Evolutionary conservation across 805 yeast species (phyloP).

Genomic region (Candida ponderosae): DNA sequence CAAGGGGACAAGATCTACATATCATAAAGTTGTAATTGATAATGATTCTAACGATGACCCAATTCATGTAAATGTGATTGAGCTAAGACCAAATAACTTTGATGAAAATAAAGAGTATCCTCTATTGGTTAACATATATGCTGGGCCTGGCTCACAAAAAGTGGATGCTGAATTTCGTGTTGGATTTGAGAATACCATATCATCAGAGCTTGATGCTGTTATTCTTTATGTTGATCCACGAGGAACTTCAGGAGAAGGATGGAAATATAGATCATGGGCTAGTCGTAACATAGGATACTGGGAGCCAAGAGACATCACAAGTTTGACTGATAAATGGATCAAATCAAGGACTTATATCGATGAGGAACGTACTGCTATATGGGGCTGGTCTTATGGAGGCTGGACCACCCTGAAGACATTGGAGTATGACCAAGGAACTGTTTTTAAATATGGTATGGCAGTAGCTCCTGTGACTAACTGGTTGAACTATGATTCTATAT

Average conservation of each 20-base stretch:
- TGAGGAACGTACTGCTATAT: slow-evolving; percentile 48
- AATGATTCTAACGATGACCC: slow-evolving; percentile 12
- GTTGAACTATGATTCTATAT: slow-evolving; percentile 67
- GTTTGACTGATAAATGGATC: slow-evolving; percentile 43
- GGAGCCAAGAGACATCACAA: slow-evolving; percentile 67
- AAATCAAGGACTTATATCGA: slow-evolving; percentile 38
- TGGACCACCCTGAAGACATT: slow-evolving; percentile 67
- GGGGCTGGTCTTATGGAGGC: slow-evolving; percentile 93
- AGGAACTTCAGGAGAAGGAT: slow-evolving; percentile 76
- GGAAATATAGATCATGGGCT: slow-evolving; percentile 56
- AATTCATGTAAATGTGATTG: slow-evolving; percentile 42
- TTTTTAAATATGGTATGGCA: slow-evolving; percentile 69
- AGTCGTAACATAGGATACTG: slow-evolving; percentile 54
- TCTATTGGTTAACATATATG: slow-evolving; percentile 60
- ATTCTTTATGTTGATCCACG: slow-evolving; percentile 69
- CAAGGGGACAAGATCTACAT: slow-evolving; percentile 8
- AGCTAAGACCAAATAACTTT: slow-evolving; percentile 54
- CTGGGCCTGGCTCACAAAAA: slow-evolving; percentile 75
- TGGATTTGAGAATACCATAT: slow-evolving; percentile 52
- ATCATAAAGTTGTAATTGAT: slow-evolving; percentile 14
- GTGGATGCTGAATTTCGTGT: slow-evolving; percentile 37
- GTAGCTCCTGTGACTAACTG: slow-evolving; percentile 85
- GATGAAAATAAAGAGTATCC: slow-evolving; percentile 46
- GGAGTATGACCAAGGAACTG: slow-evolving; percentile 54
- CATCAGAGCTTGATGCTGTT: slow-evolving; percentile 50